These are phyloP conservation scores for Craspedostauros australis DNA, from an alignment of 108 stramenopile species.

Conservation along the genomic window DNA sequence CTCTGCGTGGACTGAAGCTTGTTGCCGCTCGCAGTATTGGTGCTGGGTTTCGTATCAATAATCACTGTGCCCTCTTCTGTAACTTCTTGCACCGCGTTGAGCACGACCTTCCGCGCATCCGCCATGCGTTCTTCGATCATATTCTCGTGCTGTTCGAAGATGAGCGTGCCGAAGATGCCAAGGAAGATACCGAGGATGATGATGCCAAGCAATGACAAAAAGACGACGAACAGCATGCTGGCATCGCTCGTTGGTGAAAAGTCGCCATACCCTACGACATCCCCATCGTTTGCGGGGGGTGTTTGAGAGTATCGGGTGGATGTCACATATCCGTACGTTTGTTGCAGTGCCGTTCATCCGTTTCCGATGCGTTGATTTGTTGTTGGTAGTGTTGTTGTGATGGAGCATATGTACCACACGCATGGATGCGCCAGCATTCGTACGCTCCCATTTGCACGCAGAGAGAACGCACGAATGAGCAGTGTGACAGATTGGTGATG, in stretches of 20 bases:
- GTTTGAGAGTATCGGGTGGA: background rate
- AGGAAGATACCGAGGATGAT: slow-evolving; percentile 39
- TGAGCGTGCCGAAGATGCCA: slow-evolving; percentile 37
- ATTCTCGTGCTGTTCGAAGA: slow-evolving; percentile 24
- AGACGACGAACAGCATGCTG: slow-evolving; percentile 31
- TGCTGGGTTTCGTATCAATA: too few species aligned
- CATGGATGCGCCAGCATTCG: background rate
- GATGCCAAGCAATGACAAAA: slow-evolving; percentile 45
- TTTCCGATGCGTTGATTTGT: too few species aligned
- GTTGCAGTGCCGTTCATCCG: too few species aligned
- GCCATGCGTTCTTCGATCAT: background rate
- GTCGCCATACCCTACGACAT: slow-evolving; percentile 58
- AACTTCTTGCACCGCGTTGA: background rate
- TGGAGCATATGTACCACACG: too few species aligned
- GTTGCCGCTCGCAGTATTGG: too few species aligned
- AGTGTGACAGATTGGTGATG: too few species aligned
- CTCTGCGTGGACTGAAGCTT: too few species aligned
- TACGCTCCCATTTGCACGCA: background rate
- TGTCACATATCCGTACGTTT: background rate
- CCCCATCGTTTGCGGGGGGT: too few species aligned
- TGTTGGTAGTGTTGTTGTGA: too few species aligned
- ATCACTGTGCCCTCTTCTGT: background rate
- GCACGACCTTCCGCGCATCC: background rate
- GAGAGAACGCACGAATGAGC: too few species aligned
- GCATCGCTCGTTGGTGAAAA: slow-evolving; percentile 23